Percentiles rank a stretch among this genome's conserved stretches.
These are phyloP conservation scores for Trichocladium antarcticum DNA, from an alignment of 495 filamentous ascomycete genomes.

Conservation along the genomic window DNA sequence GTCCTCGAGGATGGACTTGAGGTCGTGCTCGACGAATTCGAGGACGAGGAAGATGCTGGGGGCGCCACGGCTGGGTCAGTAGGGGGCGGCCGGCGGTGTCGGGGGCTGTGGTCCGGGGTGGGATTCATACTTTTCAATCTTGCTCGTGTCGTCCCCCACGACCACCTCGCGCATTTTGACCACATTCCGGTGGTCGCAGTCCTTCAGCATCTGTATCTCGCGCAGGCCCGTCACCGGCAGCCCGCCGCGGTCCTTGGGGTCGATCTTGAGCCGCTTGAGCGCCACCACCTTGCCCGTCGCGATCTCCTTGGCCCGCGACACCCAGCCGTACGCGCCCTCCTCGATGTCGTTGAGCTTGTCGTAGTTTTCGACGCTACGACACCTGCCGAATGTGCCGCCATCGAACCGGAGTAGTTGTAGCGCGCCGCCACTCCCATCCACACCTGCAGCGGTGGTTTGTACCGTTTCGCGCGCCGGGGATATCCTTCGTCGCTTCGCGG, in stretches of 20 bases:
- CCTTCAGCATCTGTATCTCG: constrained; percentile 58
- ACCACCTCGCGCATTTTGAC: constrained; percentile 78
- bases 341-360: constrained; percentile 93
- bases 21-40: constrained; percentile 96
- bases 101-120: no score
- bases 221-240: constrained; percentile 86
- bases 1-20: constrained; percentile 84
- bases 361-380: constrained; percentile 78
- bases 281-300: constrained; percentile 80
- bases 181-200: constrained; percentile 57
- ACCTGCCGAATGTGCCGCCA: constrained; percentile 52
- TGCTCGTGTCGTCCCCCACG: constrained; percentile 53
- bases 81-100: no score
- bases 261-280: constrained; percentile 89
- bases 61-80: neutral
- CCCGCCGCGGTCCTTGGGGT: constrained; percentile 62
- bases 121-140: constrained; percentile 55
- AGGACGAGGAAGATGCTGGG: constrained; percentile 85
- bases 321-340: constrained; percentile 91
- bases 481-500: constrained; percentile 46
- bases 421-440: constrained; percentile 10
- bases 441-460: neutral
- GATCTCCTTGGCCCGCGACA: constrained; percentile 72
- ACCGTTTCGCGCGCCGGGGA: constrained; percentile 29
- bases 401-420: constrained; percentile 59